Conservation (phyloP, 1,284 basidiomycete species). For the Irpex sp. region DNA sequence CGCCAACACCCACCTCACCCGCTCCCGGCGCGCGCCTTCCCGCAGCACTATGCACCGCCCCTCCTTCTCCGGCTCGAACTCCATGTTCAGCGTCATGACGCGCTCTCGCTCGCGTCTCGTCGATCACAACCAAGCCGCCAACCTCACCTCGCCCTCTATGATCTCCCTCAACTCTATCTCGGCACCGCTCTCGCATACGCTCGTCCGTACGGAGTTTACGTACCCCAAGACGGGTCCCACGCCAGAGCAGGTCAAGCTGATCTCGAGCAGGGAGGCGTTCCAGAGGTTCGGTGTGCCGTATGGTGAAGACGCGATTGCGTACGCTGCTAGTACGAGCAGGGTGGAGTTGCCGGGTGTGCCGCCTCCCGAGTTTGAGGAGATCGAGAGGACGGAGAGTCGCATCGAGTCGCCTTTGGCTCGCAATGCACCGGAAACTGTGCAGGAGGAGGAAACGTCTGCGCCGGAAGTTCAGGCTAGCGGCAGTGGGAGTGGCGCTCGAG, state of each 20-base stretch:
- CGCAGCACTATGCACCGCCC: slow-evolving; percentile 13
- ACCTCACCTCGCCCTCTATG: slow-evolving; percentile 38
- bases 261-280: slow-evolving; percentile 43
- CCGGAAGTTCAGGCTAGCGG: not conserved
- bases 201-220: slow-evolving; percentile 43
- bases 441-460: not conserved
- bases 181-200: slow-evolving; percentile 47
- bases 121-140: slow-evolving; percentile 4
- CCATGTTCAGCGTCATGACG: slow-evolving; percentile 28
- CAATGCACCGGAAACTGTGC: not conserved
- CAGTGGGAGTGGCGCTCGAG: not conserved
- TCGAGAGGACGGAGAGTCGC: slow-evolving; percentile 7
- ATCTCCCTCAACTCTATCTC: slow-evolving; percentile 46
- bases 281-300: slow-evolving; percentile 50
- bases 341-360: slow-evolving; percentile 30
- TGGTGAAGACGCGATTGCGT: slow-evolving; percentile 44
- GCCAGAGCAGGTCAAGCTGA: slow-evolving; percentile 48
- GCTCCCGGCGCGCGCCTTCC: slow-evolving; percentile 17
- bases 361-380: slow-evolving; percentile 34
- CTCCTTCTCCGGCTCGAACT: slow-evolving; percentile 25
- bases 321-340: slow-evolving; percentile 31
- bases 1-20: slow-evolving; percentile 14
- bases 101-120: slow-evolving; percentile 23
- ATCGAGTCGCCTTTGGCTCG: not conserved
- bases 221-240: slow-evolving; percentile 48